Base-by-base conservation (phyloP, 352 stramenopile species). In the Phytopythium kandeliae region DNA sequence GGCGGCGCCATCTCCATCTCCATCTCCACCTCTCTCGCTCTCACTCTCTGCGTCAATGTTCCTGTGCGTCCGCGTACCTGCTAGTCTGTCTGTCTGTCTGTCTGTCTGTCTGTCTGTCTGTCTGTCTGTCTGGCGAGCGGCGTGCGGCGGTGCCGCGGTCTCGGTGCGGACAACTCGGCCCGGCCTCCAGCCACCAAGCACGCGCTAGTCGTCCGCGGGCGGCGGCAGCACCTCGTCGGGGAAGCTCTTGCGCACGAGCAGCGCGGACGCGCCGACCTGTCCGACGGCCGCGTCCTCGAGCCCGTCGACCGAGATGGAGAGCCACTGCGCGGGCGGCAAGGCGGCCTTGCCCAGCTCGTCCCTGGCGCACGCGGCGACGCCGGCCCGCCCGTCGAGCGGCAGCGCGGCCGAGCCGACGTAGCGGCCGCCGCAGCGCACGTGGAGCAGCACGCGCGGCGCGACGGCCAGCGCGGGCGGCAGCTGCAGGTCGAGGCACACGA, bases 401-500 rank as follows among this genome's bases (percentile, higher is more conserved):
- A 77, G 42, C 21, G 67, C 41, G 43, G 60, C 54, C 10, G 65
- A 78, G 41, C 71, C 69, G 16, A 82, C 68, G 58, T 77, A 85
- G 51, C 71, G 52, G 9, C 53, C 53, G 12, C 61, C 58, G 25
- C 52, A 73, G 55, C 68, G 67, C 19, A 90, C 49, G 45, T 85
- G 79, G 45, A 90, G 54, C 21, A 88, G 55, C 43, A 88, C 74
- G 45, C 77, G 76, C 37, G 76, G 71, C 28, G 74, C 74, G 46
- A 79, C 74, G 40, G 53, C 45, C 21, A 81, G 58, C 30, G 44
- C 21, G 21, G 72, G 52, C 17, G 78, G 78, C 54, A 95, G 55
- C 53, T 87, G 81, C 40, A 85, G 67, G 57, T 92, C 74, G 15
- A 92, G 81, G 54, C 73, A 73, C 12, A 67, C 24, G 74, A 88